phyloP scores from a whole-genome alignment of 75 land plant genomes.

The Selaginella tamariscina region DNA sequence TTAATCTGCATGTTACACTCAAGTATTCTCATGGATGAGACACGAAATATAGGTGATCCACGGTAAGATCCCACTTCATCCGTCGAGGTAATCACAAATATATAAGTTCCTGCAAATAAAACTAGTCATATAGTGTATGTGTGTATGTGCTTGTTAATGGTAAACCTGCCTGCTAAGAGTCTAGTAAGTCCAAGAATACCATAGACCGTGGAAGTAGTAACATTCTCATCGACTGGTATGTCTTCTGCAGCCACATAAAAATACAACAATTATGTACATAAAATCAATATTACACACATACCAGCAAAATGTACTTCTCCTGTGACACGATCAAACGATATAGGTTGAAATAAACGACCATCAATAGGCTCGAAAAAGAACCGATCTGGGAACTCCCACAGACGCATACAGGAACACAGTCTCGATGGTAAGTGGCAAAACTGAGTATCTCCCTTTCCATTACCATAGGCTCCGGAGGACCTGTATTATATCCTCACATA shows the following conservation, averaged over 20 bases:
- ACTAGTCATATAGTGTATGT: background rate
- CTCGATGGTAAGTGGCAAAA: slow-evolving; percentile 9
- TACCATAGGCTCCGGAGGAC: background rate
- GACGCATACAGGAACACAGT: slow-evolving; percentile 35
- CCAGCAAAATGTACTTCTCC: slow-evolving; percentile 30
- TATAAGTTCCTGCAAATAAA: slow-evolving; percentile 48
- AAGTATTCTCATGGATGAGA: slow-evolving; percentile 49
- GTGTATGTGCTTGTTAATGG: background rate
- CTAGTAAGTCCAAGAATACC: slow-evolving; percentile 59
- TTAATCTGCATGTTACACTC: slow-evolving; percentile 50
- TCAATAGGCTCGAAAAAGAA: slow-evolving; percentile 36
- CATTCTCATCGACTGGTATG: background rate
- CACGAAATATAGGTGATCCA: slow-evolving; percentile 63
- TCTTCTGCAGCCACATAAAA: background rate
- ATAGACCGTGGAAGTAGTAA: slow-evolving; percentile 27
- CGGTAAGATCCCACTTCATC: slow-evolving; percentile 68
- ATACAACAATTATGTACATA: background rate
- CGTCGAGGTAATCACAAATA: slow-evolving; percentile 55
- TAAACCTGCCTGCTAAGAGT: slow-evolving; percentile 44
- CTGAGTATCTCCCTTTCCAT: background rate
- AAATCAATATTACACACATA: slow-evolving; percentile 7
- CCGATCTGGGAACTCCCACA: slow-evolving; percentile 44
- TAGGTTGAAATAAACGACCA: slow-evolving; percentile 24
- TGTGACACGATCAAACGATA: slow-evolving; percentile 38
- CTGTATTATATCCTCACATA: background rate